phyloP scores from a whole-genome alignment of 2,329 filamentous ascomycete genomes.

The Pseudocercospora musae region DNA sequence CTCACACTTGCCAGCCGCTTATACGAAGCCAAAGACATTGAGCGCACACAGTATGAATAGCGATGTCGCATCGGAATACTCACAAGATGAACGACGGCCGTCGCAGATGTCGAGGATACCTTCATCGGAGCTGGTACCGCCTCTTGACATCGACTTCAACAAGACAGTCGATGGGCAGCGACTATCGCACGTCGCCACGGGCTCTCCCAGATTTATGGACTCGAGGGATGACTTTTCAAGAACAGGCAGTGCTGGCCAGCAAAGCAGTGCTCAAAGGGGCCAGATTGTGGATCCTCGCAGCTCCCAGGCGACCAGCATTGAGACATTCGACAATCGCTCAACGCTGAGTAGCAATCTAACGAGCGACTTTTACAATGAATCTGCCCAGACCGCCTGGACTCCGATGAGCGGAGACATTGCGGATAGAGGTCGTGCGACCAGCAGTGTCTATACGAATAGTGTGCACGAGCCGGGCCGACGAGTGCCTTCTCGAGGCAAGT shows the following conservation, averaged over 20 bases:
- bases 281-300: conserved; percentile 33
- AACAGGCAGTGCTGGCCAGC: conserved; percentile 25
- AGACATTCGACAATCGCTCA: conserved; percentile 29
- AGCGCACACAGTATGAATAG: conserved; percentile 38
- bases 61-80: conserved; percentile 46
- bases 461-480: conserved; percentile 47
- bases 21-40: conserved; percentile 38
- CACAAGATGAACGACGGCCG: conserved; percentile 40
- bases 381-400: conserved; percentile 33
- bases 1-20: conserved; percentile 33
- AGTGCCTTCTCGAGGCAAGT: conserved; percentile 41
- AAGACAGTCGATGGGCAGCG: conserved; percentile 55
- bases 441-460: conserved; percentile 46
- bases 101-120: conserved; percentile 44
- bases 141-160: conserved; percentile 56
- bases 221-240: conserved; percentile 44
- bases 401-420: conserved; percentile 27
- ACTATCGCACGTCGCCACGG: conserved; percentile 64
- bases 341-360: conserved; percentile 31
- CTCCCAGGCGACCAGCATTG: conserved; percentile 25
- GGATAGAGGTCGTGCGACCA: conserved; percentile 36
- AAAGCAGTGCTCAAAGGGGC: conserved; percentile 22
- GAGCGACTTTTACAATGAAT: conserved; percentile 34
- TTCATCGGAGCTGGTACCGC: conserved; percentile 67
- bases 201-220: conserved; percentile 66